A percentile compares a stretch with the other conserved stretches of the same genome.
phyloP scores from a whole-genome alignment of 2,329 filamentous ascomycete genomes.

The Dendrostoma leiphaemia region DNA sequence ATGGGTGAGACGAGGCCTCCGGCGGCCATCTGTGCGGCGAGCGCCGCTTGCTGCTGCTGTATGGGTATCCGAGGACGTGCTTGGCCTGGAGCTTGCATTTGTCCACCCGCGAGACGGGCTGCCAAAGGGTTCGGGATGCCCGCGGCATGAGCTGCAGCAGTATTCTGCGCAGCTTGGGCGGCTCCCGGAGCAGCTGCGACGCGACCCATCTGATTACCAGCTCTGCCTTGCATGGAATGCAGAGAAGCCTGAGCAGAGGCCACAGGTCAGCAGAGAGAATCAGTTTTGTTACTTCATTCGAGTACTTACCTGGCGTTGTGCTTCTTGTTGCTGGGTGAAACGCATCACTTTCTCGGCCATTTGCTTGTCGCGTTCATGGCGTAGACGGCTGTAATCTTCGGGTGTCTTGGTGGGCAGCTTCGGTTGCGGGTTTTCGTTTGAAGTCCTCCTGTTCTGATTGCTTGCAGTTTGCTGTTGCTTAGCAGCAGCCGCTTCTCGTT shows the following conservation, averaged over 20 bases:
- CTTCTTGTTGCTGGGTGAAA: slow-evolving; percentile 57
- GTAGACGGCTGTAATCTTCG: slow-evolving; percentile 84
- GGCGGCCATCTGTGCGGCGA: slow-evolving; percentile 46
- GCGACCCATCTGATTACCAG: slow-evolving; percentile 44
- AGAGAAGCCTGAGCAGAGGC: slow-evolving; percentile 12
- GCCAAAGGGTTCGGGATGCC: slow-evolving; percentile 26
- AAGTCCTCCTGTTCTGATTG: slow-evolving; percentile 78
- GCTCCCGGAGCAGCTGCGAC: slow-evolving; percentile 41
- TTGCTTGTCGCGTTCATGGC: slow-evolving; percentile 79
- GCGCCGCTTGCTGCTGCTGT: slow-evolving; percentile 37
- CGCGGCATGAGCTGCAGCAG: slow-evolving; percentile 23
- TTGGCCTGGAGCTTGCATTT: slow-evolving; percentile 45
- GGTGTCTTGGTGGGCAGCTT: slow-evolving; percentile 68
- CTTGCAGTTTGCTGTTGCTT: slow-evolving; percentile 82
- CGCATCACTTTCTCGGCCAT: slow-evolving; percentile 58
- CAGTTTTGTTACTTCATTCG: slow-evolving; percentile 25
- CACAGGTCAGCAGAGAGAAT: slow-evolving; percentile 28
- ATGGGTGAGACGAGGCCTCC: slow-evolving; percentile 49
- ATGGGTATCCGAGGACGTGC: slow-evolving; percentile 51
- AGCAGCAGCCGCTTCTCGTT: slow-evolving; percentile 78
- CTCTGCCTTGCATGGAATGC: slow-evolving; percentile 47
- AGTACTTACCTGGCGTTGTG: slow-evolving; percentile 50
- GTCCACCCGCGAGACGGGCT: slow-evolving; percentile 30
- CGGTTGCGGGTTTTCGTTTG: slow-evolving; percentile 60
- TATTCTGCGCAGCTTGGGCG: slow-evolving; percentile 34